Evolutionary conservation across 1,284 basidiomycete species (phyloP).

Genomic region (Lignosus rhinocerotis): DNA sequence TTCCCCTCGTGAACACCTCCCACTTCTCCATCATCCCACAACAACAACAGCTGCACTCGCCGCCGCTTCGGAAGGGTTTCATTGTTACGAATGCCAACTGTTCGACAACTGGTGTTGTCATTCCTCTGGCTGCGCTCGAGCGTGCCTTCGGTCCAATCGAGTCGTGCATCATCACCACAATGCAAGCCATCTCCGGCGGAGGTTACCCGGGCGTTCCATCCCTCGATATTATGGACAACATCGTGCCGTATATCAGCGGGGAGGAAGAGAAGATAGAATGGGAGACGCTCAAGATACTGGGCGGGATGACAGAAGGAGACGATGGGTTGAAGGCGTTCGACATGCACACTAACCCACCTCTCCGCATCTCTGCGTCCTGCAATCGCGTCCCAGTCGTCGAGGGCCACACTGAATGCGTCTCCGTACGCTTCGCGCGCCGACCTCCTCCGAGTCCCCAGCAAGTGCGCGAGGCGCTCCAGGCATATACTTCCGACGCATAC

Average conservation of each 20-base stretch:
- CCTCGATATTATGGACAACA: conserved; percentile 95
- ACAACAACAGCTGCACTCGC: conserved; percentile 72
- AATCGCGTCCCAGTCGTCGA: conserved; percentile 73
- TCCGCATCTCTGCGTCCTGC: conserved; percentile 82
- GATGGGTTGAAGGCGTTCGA: conserved; percentile 71
- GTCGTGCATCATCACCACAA: conserved; percentile 87
- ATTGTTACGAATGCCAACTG: conserved; percentile 99
- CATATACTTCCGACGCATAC: conserved; percentile 81
- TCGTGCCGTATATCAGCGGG: conserved; percentile 92
- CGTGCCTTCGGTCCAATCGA: conserved; percentile 92
- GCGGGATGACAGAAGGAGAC: conserved; percentile 65
- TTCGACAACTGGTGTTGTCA: conserved; percentile 92
- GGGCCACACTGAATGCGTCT: conserved; percentile 91
- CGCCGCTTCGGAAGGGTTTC: conserved; percentile 84
- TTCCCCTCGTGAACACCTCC: conserved; percentile 91
- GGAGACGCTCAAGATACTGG: conserved; percentile 97
- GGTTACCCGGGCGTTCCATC: conserved; percentile 94
- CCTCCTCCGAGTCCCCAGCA: conserved; percentile 89
- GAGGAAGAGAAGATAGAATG: conserved; percentile 99
- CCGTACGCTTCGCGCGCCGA: conserved; percentile 78
- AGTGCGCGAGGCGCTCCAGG: conserved; percentile 78
- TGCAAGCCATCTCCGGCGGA: conserved; percentile 97
- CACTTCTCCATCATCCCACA: conserved; percentile 87
- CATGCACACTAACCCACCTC: conserved; percentile 77
- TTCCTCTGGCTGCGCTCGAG: conserved; percentile 92